Evolutionary conservation across 371 early-diverging fungal species (phyloP).

Genomic region (Rhizopus sp.): DNA sequence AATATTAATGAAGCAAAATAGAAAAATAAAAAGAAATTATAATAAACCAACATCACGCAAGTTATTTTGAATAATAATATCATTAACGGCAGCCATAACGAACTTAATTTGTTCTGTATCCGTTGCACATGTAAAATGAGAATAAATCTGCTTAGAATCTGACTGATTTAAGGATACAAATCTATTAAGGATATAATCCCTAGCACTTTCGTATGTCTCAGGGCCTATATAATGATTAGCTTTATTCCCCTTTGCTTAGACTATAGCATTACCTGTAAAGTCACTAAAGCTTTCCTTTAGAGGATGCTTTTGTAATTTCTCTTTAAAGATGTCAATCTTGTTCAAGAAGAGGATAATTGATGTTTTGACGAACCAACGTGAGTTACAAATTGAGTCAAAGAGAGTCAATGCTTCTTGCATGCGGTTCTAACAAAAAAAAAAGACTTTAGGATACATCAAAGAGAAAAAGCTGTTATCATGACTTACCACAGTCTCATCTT

Average conservation of each 20-base stretch:
- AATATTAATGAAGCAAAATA: background rate
- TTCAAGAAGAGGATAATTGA: conserved; percentile 95
- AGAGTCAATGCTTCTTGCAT: conserved; percentile 95
- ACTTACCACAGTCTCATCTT: conserved; percentile 79
- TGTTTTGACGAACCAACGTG: conserved; percentile 91
- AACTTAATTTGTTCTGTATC: conserved; percentile 96
- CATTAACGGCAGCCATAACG: conserved; percentile 95
- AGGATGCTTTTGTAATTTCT: conserved; percentile 82
- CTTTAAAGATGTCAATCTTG: conserved; percentile 94
- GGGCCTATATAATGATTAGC: conserved; percentile 41
- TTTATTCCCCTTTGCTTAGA: no score
- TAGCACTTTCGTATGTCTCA: conserved; percentile 77
- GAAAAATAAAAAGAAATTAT: conserved; percentile 42
- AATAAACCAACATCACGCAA: conserved; percentile 86
- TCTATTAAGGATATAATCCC: conserved; percentile 82
- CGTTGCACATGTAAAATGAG: conserved; percentile 96
- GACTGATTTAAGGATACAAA: conserved; percentile 84
- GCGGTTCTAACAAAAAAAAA: conserved; percentile 67
- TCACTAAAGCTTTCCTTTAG: conserved; percentile 86
- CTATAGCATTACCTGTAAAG: conserved; percentile 54
- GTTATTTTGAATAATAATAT: conserved; percentile 92
- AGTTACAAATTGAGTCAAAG: conserved; percentile 96
- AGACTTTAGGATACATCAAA: background rate
- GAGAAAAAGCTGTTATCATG: no score
- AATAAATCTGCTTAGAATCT: conserved; percentile 84